Evolutionary conservation across 2,329 filamentous ascomycete genomes (phyloP).

Genomic region (Aspergillus novoparasiticus): DNA sequence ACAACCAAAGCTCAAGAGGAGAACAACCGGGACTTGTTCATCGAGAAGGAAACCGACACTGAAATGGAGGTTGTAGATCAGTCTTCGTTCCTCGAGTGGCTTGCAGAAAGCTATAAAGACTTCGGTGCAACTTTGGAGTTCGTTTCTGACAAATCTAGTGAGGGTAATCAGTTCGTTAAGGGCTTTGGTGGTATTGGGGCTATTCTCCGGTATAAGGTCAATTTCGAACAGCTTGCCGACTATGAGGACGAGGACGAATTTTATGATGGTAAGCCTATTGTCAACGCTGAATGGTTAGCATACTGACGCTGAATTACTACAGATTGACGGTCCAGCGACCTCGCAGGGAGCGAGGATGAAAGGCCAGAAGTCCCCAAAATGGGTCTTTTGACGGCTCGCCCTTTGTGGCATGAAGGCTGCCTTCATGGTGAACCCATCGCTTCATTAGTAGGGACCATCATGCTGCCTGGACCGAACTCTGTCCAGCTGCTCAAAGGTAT

Average conservation of each 20-base stretch:
- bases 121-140: constrained; percentile 96
- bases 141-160: constrained; percentile 93
- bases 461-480: constrained; percentile 35
- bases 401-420: constrained; percentile 39
- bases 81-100: constrained; percentile 97
- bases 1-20: constrained; percentile 84
- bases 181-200: constrained; percentile 98
- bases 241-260: constrained; percentile 89
- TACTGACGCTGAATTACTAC: constrained; percentile 6
- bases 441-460: constrained; percentile 33
- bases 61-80: constrained; percentile 94
- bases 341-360: constrained; percentile 84
- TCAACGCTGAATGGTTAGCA: too few species aligned
- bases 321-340: constrained; percentile 90
- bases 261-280: constrained; percentile 65
- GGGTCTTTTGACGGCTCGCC: constrained; percentile 60
- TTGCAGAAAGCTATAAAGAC: constrained; percentile 97
- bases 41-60: constrained; percentile 92
- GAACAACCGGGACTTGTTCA: constrained; percentile 75
- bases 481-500: constrained; percentile 45
- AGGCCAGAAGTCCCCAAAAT: constrained; percentile 60
- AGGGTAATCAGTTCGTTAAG: constrained; percentile 99
- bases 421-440: constrained; percentile 36
- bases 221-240: constrained; percentile 98
- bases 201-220: constrained; percentile 98